Conservation (phyloP, 345 rosid genomes). For the Rhodamnia rubescens region DNA sequence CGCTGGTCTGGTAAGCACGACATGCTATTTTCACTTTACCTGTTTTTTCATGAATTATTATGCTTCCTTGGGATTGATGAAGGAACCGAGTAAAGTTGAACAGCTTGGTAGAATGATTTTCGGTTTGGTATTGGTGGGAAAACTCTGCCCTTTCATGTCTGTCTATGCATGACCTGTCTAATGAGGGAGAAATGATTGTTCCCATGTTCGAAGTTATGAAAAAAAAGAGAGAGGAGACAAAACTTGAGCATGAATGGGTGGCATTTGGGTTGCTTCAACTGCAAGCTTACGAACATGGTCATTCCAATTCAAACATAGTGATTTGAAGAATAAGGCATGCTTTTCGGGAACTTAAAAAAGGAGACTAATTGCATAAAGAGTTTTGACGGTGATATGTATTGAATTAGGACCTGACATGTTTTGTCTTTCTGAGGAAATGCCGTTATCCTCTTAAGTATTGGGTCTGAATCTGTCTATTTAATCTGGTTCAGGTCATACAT, state of each 20-base stretch:
- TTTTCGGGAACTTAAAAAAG: not conserved
- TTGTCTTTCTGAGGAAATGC: not conserved
- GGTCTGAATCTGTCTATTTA: not conserved
- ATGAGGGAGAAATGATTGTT: not conserved
- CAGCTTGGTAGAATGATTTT: not conserved
- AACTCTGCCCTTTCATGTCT: not conserved
- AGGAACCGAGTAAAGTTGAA: not conserved
- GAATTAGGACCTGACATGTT: not conserved
- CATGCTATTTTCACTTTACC: not conserved
- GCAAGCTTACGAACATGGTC: not conserved
- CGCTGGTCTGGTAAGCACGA: conserved; percentile 62
- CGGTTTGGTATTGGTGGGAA: not conserved
- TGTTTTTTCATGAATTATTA: not conserved
- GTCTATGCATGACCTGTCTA: not conserved
- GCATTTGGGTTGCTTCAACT: not conserved
- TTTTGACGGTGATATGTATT: not conserved
- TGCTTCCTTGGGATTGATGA: not conserved
- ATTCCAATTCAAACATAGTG: not conserved
- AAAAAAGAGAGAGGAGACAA: not conserved
- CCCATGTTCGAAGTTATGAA: not conserved
- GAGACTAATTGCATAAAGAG: not conserved
- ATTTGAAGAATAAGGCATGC: not conserved
- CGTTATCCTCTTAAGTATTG: not conserved
- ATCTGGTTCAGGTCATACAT: conserved; percentile 45
- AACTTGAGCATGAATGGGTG: not conserved